Evolutionary conservation across 2,329 filamentous ascomycete genomes (phyloP).

Genomic region (Fusarium algeriense): DNA sequence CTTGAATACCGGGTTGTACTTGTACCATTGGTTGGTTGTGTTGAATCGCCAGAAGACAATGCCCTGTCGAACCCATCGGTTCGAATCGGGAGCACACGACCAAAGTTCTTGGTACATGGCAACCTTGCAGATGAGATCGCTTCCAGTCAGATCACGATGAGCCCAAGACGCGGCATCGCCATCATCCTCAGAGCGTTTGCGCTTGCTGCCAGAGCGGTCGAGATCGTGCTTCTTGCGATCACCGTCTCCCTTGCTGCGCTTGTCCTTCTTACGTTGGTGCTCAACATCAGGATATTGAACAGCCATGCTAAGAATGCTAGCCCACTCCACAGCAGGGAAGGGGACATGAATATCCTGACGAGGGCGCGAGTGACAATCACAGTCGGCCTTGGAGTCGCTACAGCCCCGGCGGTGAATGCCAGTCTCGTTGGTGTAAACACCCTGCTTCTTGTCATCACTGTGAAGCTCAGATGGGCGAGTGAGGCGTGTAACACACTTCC

Average conservation of each 20-base stretch:
- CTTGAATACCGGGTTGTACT: constrained; percentile 62
- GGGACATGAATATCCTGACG: constrained; percentile 66
- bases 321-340: constrained; percentile 70
- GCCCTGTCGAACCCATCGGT: constrained; percentile 67
- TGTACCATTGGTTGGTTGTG: constrained; percentile 64
- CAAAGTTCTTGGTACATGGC: constrained; percentile 77
- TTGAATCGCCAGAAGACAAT: constrained; percentile 74
- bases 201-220: constrained; percentile 54
- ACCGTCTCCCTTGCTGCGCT: constrained; percentile 51
- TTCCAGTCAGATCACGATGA: constrained; percentile 59
- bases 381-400: constrained; percentile 60
- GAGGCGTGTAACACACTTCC: constrained; percentile 71
- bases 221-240: constrained; percentile 53
- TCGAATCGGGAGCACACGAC: constrained; percentile 63
- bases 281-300: constrained; percentile 64
- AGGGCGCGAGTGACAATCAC: constrained; percentile 63
- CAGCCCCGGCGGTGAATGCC: constrained; percentile 67
- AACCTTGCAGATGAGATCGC: constrained; percentile 70
- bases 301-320: constrained; percentile 68
- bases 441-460: constrained; percentile 57
- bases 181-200: constrained; percentile 57
- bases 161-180: constrained; percentile 57
- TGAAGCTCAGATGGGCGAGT: constrained; percentile 68
- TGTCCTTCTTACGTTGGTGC: constrained; percentile 55
- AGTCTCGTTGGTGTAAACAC: constrained; percentile 63